Conservation (phyloP, 257 asterid species). For the Nicotiana benthamiana region DNA sequence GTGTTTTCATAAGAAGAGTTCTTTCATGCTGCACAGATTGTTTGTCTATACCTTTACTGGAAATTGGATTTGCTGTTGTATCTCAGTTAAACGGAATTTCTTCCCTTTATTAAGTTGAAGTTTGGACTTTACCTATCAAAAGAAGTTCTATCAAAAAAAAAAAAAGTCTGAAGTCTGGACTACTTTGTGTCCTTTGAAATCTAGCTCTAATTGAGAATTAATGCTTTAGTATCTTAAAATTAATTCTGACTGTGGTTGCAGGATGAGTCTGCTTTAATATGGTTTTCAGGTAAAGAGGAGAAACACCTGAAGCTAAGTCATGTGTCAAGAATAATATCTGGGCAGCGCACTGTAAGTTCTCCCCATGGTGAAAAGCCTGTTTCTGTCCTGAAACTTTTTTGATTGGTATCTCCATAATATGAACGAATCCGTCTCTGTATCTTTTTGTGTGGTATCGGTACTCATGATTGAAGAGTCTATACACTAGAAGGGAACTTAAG, state of each 20-base stretch:
- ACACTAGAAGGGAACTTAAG: not conserved
- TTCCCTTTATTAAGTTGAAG: not conserved
- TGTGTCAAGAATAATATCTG: conserved; percentile 89
- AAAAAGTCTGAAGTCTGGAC: not conserved
- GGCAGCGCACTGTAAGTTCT: conserved; percentile 92
- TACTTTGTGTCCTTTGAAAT: conserved; percentile 6
- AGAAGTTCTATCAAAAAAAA: not conserved
- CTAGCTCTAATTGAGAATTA: not conserved
- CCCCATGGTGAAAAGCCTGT: not conserved
- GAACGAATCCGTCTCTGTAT: not conserved
- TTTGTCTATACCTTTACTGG: not conserved
- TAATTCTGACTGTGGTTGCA: conserved; percentile 20
- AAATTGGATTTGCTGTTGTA: not conserved
- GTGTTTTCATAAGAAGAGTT: not conserved
- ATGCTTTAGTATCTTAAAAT: not conserved
- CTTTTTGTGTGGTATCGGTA: not conserved
- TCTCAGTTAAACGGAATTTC: not conserved
- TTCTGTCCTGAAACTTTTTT: not conserved
- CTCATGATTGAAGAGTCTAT: not conserved
- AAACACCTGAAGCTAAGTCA: conserved; percentile 81
- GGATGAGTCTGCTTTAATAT: conserved; percentile 91
- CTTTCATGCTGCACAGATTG: not conserved
- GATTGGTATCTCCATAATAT: not conserved
- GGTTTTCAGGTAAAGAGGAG: conserved; percentile 97
- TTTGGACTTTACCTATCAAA: not conserved